Evolutionary conservation across 768 basidiomycete species (phyloP).

Genomic region (Boletus rubroflammeus): DNA sequence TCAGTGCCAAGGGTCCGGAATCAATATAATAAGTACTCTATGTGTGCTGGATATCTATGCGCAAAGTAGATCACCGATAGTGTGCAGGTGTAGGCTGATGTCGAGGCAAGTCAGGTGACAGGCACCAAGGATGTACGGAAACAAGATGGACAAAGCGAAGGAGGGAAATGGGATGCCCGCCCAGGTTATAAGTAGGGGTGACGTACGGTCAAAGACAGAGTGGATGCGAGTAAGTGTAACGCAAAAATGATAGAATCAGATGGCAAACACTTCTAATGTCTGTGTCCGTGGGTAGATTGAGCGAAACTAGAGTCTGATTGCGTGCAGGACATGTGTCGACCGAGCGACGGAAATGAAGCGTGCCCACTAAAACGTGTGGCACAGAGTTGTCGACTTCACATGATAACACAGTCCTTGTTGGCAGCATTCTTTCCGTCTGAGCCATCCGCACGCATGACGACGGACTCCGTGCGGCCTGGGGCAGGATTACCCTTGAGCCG

Average conservation of each 20-base stretch:
- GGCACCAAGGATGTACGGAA: neutral
- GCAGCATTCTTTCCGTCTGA: constrained; percentile 46
- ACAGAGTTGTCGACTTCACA: constrained; percentile 47
- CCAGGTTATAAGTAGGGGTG: constrained; percentile 1
- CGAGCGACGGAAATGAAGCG: constrained; percentile 14
- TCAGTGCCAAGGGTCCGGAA: neutral
- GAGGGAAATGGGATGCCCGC: neutral
- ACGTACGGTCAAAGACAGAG: neutral
- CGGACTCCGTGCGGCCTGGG: constrained; percentile 58
- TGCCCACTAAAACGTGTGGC: constrained; percentile 4
- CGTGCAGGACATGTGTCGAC: neutral
- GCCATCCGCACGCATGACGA: constrained; percentile 53
- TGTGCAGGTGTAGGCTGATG: constrained; percentile 5
- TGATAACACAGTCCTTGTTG: constrained; percentile 84
- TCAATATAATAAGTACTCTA: constrained; percentile 15
- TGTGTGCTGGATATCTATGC: constrained; percentile 21
- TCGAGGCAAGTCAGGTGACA: neutral
- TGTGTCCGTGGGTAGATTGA: constrained; percentile 19
- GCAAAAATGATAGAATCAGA: constrained; percentile 8
- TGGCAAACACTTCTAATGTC: constrained; percentile 9
- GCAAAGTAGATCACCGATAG: constrained; percentile 14
- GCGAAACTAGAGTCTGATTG: constrained; percentile 2
- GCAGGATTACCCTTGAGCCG: constrained; percentile 64
- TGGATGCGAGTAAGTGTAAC: constrained; percentile 7
- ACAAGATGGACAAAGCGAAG: constrained; percentile 8